Evolutionary conservation across 164 flowering plant genomes (phyloP).

Genomic region (Annona cherimola): DNA sequence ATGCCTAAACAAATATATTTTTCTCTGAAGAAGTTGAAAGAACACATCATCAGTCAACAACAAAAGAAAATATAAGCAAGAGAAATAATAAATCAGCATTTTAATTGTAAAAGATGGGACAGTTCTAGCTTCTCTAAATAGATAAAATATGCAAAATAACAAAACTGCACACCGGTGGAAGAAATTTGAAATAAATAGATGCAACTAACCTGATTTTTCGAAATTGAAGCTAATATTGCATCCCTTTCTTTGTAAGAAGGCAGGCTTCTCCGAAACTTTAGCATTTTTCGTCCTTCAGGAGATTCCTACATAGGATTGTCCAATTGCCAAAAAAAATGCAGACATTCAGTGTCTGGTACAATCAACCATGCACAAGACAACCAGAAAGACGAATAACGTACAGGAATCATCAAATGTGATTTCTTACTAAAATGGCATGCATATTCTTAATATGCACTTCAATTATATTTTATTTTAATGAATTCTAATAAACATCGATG

Average conservation of each 20-base stretch:
- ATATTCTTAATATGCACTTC: too few relatives aligned
- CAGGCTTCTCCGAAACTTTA: conserved; percentile 65
- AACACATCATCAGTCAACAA: not conserved
- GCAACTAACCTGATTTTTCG: conserved; percentile 62
- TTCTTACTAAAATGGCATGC: too few relatives aligned
- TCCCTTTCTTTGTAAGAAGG: conserved; percentile 86
- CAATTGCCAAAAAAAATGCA: not conserved
- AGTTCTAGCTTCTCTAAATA: not conserved
- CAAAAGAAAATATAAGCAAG: not conserved
- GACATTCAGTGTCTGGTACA: too few relatives aligned
- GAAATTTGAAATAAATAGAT: not conserved
- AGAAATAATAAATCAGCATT: not conserved
- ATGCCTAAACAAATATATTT: too few relatives aligned
- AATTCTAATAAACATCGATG: too few relatives aligned
- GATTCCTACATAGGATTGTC: conserved; percentile 48
- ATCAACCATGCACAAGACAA: too few relatives aligned
- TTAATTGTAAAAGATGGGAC: not conserved
- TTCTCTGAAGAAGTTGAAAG: not conserved
- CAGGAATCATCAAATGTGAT: too few relatives aligned
- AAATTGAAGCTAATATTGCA: conserved; percentile 56
- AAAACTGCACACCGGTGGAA: not conserved
- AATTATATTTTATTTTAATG: too few relatives aligned
- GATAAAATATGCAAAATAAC: not conserved
- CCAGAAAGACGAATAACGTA: too few relatives aligned
- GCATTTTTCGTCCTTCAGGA: conserved; percentile 62